Percentiles rank a stretch among this genome's conserved stretches.
Evolutionary conservation across 495 filamentous ascomycete genomes (phyloP).

Genomic region (Penicillium maclennaniae): DNA sequence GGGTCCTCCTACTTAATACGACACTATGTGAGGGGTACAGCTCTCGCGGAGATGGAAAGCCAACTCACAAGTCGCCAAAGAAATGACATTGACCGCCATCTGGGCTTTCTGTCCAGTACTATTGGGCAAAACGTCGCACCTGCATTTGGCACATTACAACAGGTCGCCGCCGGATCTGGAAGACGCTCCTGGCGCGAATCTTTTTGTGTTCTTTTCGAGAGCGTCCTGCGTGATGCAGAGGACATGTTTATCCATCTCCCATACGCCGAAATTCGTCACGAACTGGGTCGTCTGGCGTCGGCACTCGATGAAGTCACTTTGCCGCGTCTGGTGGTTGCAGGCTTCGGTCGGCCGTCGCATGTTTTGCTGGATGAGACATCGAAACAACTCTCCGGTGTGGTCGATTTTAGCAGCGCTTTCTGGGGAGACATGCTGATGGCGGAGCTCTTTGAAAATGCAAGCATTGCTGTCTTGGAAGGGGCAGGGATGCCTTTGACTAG

Average conservation of each 20-base stretch:
- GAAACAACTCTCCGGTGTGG: conserved; percentile 41
- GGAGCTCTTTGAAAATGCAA: conserved; percentile 39
- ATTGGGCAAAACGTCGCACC: conserved; percentile 39
- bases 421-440: conserved; percentile 51
- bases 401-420: conserved; percentile 44
- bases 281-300: conserved; percentile 42
- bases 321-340: conserved; percentile 55
- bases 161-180: conserved; percentile 45
- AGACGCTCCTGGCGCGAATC: conserved; percentile 57
- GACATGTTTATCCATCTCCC: conserved; percentile 65
- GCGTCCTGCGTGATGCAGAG: conserved; percentile 63
- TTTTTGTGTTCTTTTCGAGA: conserved; percentile 58
- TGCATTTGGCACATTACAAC: conserved; percentile 48
- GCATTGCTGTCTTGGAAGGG: conserved; percentile 34
- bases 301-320: conserved; percentile 53
- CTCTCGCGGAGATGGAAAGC: conserved; percentile 37
- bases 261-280: conserved; percentile 58
- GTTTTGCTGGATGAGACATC: conserved; percentile 54
- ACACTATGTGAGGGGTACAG: conserved; percentile 45
- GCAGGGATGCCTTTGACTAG: conserved; percentile 29
- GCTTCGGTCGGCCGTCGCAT: conserved; percentile 52
- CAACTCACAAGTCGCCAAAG: conserved; percentile 36
- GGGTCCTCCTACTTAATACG: conserved; percentile 48
- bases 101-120: conserved; percentile 30
- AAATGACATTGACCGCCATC: conserved; percentile 40